Percentiles rank a stretch among this genome's conserved stretches.
phyloP scores from a whole-genome alignment of 495 filamentous ascomycete species.

The Acidomyces sp. region DNA sequence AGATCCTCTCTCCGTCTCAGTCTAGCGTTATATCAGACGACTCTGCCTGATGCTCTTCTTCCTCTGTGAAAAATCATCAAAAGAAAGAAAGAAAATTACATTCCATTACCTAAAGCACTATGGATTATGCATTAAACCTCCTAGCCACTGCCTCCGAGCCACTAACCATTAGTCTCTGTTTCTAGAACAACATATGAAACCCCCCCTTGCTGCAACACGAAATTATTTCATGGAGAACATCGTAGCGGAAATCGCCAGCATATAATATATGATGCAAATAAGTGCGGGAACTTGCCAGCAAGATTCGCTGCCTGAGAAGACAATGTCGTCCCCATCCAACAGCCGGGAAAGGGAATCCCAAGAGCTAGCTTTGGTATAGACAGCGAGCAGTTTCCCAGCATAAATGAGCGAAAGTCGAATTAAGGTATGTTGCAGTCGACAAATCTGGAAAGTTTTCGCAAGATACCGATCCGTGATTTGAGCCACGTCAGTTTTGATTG shows the following conservation, averaged over 20 bases:
- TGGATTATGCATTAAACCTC: slow-evolving; percentile 3
- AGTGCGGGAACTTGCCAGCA: slow-evolving; percentile 8
- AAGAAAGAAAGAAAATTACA: no score
- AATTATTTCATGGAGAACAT: slow-evolving; percentile 6
- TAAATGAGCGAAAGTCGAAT: neutral
- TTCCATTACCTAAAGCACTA: slow-evolving; percentile 1
- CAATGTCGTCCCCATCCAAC: slow-evolving; percentile 8
- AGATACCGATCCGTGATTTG: no score
- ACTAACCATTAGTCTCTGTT: no score
- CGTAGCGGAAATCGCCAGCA: slow-evolving; percentile 9
- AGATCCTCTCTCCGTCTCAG: no score
- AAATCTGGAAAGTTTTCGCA: no score
- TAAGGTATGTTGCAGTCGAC: no score
- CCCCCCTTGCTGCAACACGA: neutral
- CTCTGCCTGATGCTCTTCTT: no score
- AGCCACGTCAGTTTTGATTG: neutral
- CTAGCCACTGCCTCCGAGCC: no score
- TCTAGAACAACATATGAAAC: no score
- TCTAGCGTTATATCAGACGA: no score
- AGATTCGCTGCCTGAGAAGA: slow-evolving; percentile 5
- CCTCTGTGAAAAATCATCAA: no score
- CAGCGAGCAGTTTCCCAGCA: slow-evolving; percentile 1
- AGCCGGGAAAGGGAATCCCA: slow-evolving; percentile 2
- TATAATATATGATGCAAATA: slow-evolving; percentile 9
- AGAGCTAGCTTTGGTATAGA: slow-evolving; percentile 12